Conservation (phyloP, 176 grass and related monocot genomes). For the Thinopyrum elongatum region DNA sequence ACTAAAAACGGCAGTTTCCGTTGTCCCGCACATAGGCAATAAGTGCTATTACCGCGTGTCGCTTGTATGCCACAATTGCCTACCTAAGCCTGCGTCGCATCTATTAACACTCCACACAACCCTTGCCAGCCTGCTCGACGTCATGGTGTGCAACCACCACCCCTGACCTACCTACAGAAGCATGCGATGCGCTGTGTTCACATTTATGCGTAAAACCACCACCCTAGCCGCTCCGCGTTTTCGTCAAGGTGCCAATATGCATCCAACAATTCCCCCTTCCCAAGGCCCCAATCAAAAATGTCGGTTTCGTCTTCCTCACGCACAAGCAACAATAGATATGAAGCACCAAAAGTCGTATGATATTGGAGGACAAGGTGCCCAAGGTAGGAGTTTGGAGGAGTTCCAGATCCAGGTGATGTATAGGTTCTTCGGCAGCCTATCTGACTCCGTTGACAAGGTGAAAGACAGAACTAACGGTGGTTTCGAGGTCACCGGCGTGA, state of each 20-base stretch:
- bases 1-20: background rate
- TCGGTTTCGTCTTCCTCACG: background rate
- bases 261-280: background rate
- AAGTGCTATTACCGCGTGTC: background rate
- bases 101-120: background rate
- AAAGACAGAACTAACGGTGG: conserved; percentile 18
- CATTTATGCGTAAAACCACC: background rate
- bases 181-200: background rate
- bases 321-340: background rate
- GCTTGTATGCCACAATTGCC: background rate
- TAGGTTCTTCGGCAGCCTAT: conserved; percentile 44
- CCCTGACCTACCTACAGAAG: background rate
- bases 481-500: background rate
- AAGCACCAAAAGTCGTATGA: background rate
- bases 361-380: background rate
- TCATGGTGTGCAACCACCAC: background rate
- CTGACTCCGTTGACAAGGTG: conserved; percentile 43
- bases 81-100: background rate
- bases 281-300: background rate
- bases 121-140: background rate
- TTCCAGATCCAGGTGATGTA: conserved; percentile 52
- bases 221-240: background rate
- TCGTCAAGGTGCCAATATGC: background rate
- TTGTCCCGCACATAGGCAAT: background rate
- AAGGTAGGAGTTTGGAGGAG: conserved; percentile 20